Evolutionary conservation across 345 rosid genomes (phyloP).

Genomic region (Raphanus raphanistrum): DNA sequence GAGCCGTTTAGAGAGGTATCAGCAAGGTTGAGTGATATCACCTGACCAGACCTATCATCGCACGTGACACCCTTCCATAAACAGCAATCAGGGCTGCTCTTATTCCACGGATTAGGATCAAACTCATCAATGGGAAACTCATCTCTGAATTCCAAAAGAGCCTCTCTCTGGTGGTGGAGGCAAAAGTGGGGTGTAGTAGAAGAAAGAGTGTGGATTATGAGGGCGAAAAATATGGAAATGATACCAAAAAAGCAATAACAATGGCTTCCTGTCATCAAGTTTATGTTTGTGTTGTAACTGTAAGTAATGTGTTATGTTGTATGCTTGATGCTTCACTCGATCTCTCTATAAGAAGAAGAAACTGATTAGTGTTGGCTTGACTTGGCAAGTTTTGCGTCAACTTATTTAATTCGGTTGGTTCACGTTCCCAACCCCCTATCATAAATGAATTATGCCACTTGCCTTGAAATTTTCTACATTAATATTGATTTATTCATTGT

Average conservation of each 20-base stretch:
- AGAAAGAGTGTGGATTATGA: background rate
- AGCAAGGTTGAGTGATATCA: background rate
- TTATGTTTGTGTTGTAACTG: background rate
- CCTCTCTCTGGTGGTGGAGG: slow-evolving; percentile 13
- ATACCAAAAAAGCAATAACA: background rate
- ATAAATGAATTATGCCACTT: background rate
- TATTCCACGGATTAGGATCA: background rate
- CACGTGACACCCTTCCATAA: slow-evolving; percentile 8
- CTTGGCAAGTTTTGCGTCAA: background rate
- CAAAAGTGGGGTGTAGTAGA: slow-evolving; percentile 10
- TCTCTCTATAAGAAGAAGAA: background rate
- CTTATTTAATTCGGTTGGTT: background rate
- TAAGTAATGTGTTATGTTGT: background rate
- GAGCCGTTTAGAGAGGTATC: background rate
- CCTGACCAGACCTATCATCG: slow-evolving; percentile 6
- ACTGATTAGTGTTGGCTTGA: background rate
- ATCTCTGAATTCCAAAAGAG: background rate
- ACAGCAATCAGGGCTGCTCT: slow-evolving; percentile 14
- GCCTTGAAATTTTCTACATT: background rate
- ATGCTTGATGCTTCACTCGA: background rate
- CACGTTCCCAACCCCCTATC: background rate
- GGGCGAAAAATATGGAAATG: slow-evolving; percentile 1
- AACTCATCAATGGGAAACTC: background rate
- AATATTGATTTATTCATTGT: background rate
- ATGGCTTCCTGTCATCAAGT: background rate